Evolutionary conservation across 768 basidiomycete genomes (phyloP), one percentile per base, ranked within the genome.

Genomic region (Rhodocollybia butyracea): DNA sequence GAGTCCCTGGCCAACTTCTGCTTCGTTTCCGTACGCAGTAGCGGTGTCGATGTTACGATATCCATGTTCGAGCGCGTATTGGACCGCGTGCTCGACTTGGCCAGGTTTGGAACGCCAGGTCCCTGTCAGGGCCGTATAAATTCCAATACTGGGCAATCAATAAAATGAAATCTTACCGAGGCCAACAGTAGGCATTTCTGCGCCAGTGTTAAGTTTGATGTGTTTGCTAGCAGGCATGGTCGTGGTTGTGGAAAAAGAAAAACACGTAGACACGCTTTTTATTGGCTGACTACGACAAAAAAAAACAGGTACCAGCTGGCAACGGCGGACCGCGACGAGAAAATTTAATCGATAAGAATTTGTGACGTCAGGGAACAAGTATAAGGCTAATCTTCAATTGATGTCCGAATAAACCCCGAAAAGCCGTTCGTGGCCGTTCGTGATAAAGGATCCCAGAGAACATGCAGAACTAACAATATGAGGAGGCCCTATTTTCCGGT

Each of bases 1-100:
- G 72, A 94, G 86, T 29, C 92, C 93, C 52, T 83, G 63, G 13
- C 92, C 93, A 41, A 95, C 93, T 68, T 91, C 89, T 32, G 75
- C 73, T 70, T 94, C 89, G 65, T 93, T 94, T 50, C 70, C 71
- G 67, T 89, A 89, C 5, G 75, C 85, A 21, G 83, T 72, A 10
- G 87, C 88, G 53, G 85, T 89, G 66, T 86, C 87, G 65, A 86
- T 83, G 64, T 78, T 85, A 67, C 63, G 81, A 76, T 94, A 94
- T 3, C 91, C 93, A 41, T 75, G 73, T 64, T 77, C 84, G 60
- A 95, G 72, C 1, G 92, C 91, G 61, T 74, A 75, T 61, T 84
- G 80, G 52, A 94, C 91, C 21, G 92, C 91, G 38, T 80, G 70
- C 61, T 83, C 82, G 55, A 92, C 91, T 36, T 76, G 76, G 46